Evolutionary conservation across 2,329 filamentous ascomycete species (phyloP).

Genomic region (Ceratocystis ficicola): DNA sequence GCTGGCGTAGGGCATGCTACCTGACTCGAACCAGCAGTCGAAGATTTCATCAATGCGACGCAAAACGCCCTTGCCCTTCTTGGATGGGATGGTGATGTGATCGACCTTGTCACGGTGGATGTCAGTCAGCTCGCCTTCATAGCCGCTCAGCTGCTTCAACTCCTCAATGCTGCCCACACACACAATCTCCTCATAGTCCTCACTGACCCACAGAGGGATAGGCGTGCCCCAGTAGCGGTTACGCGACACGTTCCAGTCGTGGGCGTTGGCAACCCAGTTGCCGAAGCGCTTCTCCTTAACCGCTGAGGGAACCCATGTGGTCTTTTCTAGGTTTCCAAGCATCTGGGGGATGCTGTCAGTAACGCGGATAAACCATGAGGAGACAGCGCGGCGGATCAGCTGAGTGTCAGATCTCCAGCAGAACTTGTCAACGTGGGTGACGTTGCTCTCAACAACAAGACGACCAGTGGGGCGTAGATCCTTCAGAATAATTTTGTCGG

Average conservation of each 20-base stretch:
- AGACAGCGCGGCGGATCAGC: constrained; percentile 26
- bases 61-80: constrained; percentile 25
- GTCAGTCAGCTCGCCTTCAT: constrained; percentile 24
- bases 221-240: constrained; percentile 27
- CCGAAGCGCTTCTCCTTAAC: constrained; percentile 27
- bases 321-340: constrained; percentile 25
- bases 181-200: constrained; percentile 26
- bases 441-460: constrained; percentile 25
- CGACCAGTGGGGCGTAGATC: constrained; percentile 25
- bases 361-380: constrained; percentile 27
- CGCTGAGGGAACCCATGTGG: constrained; percentile 25
- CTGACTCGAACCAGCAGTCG: constrained; percentile 28
- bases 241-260: constrained; percentile 26
- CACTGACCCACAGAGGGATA: constrained; percentile 26
- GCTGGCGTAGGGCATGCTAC: constrained; percentile 27
- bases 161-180: constrained; percentile 26
- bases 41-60: constrained; percentile 27
- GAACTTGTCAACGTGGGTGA: constrained; percentile 26
- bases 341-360: constrained; percentile 25
- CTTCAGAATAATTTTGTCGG: constrained; percentile 27
- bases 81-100: constrained; percentile 26
- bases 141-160: constrained; percentile 26
- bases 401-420: constrained; percentile 27
- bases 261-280: constrained; percentile 26
- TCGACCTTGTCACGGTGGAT: constrained; percentile 27